phyloP scores from a whole-genome alignment of 2,329 filamentous ascomycete species.

The Pestalotiopsis fici region DNA sequence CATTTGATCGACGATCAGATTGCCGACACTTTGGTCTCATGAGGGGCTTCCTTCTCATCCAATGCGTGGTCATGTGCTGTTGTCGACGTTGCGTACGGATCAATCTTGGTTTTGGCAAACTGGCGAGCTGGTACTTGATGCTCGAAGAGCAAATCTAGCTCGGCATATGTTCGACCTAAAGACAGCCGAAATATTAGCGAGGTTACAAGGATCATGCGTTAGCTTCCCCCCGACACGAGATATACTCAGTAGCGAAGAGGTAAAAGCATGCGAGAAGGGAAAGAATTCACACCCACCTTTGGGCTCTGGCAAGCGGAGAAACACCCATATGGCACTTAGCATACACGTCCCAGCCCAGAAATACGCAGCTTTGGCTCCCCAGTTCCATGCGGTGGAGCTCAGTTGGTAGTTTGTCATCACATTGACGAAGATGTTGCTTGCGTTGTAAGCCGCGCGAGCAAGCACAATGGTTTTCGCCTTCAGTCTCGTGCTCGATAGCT shows the following conservation, averaged over 20 bases:
- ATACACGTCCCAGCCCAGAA: conserved; percentile 51
- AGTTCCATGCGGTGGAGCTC: conserved; percentile 45
- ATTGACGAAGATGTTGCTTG: conserved; percentile 51
- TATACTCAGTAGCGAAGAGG: neutral
- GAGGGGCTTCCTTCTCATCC: neutral
- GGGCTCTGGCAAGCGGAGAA: conserved; percentile 54
- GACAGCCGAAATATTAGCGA: neutral
- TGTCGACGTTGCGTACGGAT: conserved; percentile 31
- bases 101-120: conserved; percentile 38
- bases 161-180: conserved; percentile 40
- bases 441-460: conserved; percentile 47
- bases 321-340: conserved; percentile 49
- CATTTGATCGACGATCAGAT: neutral
- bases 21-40: neutral
- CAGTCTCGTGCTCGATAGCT: conserved; percentile 54
- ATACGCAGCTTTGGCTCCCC: conserved; percentile 47
- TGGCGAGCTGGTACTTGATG: conserved; percentile 37
- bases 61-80: neutral
- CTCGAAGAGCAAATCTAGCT: conserved; percentile 44
- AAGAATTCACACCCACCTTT: conserved; percentile 32
- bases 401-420: conserved; percentile 51
- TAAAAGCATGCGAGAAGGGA: neutral
- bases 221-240: neutral
- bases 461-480: conserved; percentile 57
- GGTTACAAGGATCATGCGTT: neutral